phyloP scores from a whole-genome alignment of 805 yeast species.

The Yarrowia sp. region DNA sequence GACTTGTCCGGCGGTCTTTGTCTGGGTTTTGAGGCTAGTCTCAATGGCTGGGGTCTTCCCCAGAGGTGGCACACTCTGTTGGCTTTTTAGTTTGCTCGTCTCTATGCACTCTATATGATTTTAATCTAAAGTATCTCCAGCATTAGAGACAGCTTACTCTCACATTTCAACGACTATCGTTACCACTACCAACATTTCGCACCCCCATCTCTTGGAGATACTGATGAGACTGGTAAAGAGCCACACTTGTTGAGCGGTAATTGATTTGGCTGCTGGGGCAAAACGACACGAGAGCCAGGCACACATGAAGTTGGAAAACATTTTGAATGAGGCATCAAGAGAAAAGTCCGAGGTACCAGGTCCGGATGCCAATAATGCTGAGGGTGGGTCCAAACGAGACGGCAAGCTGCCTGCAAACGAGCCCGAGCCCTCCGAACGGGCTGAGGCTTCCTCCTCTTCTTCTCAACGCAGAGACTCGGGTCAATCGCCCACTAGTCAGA shows the following conservation, averaged over 20 bases:
- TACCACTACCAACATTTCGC: neutral
- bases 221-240: slow-evolving; percentile 5
- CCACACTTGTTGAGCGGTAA: slow-evolving; percentile 22
- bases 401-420: neutral
- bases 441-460: too few species aligned
- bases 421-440: too few species aligned
- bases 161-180: slow-evolving; percentile 4
- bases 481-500: neutral
- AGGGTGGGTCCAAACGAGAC: neutral
- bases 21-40: too few species aligned
- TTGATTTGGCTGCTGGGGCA: slow-evolving; percentile 21
- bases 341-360: slow-evolving; percentile 9
- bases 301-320: slow-evolving; percentile 23
- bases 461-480: neutral
- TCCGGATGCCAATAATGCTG: neutral
- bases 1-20: neutral
- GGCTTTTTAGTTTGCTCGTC: slow-evolving; percentile 20
- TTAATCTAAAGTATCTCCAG: slow-evolving; percentile 21
- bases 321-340: slow-evolving; percentile 23
- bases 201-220: slow-evolving; percentile 21
- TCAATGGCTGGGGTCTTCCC: too few species aligned
- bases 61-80: neutral
- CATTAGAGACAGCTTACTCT: slow-evolving; percentile 18
- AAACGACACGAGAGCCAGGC: slow-evolving; percentile 14
- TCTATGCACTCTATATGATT: slow-evolving; percentile 22